phyloP scores from a whole-genome alignment of 495 filamentous ascomycete genomes.

The Penicillium coffeae region DNA sequence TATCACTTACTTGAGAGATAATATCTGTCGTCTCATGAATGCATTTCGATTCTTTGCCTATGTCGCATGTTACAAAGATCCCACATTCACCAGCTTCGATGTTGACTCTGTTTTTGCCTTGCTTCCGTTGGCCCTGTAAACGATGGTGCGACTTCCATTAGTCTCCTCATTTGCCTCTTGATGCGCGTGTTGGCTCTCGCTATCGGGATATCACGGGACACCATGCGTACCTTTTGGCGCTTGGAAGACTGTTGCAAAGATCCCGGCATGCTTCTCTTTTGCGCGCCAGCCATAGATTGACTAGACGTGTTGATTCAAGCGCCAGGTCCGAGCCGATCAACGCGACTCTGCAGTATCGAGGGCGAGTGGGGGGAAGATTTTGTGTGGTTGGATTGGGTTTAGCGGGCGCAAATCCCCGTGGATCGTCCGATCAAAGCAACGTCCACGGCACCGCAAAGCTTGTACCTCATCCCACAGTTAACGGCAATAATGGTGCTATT shows the following conservation, averaged over 20 bases:
- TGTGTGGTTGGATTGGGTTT: conserved; percentile 10
- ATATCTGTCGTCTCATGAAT: conserved; percentile 67
- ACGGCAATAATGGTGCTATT: no score
- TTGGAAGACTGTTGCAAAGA: conserved; percentile 26
- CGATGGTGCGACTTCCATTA: conserved; percentile 3
- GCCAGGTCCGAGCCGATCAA: not conserved
- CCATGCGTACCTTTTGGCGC: conserved; percentile 35
- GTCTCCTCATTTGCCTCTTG: conserved; percentile 8
- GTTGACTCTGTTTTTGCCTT: conserved; percentile 15
- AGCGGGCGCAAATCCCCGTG: conserved; percentile 4
- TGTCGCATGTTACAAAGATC: conserved; percentile 86
- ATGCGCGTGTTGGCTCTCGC: not conserved
- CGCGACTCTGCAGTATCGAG: not conserved
- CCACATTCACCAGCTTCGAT: conserved; percentile 77
- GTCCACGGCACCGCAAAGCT: not conserved
- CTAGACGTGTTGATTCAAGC: not conserved
- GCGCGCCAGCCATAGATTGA: conserved; percentile 22
- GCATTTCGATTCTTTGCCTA: conserved; percentile 73
- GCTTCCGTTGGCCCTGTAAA: conserved; percentile 30
- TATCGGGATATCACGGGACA: not conserved
- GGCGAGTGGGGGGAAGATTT: not conserved
- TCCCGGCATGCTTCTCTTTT: conserved; percentile 32
- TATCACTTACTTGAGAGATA: conserved; percentile 63
- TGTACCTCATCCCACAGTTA: no score
- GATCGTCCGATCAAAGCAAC: not conserved